Percentiles rank a stretch among this genome's conserved stretches.
Conservation (phyloP, 2,329 filamentous ascomycete genomes). For the Aspergillus sp. region DNA sequence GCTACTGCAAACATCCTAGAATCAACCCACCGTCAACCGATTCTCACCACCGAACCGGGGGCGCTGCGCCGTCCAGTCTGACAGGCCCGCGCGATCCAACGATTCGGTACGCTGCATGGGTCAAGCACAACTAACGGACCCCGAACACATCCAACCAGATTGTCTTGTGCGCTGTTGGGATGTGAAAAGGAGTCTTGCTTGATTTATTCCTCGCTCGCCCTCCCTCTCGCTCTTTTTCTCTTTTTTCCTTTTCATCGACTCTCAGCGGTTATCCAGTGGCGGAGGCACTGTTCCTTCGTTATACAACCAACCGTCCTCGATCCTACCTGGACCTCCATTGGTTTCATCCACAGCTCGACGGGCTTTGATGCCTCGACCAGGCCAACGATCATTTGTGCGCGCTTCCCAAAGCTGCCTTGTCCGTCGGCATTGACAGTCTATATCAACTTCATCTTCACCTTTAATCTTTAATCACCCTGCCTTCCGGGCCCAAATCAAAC, state of each 20-base stretch:
- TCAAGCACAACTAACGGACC: conserved; percentile 19
- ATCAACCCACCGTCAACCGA: no score
- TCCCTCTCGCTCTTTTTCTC: conserved; percentile 3
- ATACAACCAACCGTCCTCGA: background rate
- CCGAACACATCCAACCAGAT: conserved; percentile 17
- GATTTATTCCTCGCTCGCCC: conserved; percentile 1
- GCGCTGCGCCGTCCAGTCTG: conserved; percentile 17
- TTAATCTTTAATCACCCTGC: no score
- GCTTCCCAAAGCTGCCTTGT: background rate
- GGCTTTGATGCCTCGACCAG: background rate
- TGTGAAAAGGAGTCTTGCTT: conserved; percentile 8
- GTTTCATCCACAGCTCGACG: background rate
- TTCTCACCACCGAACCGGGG: conserved; percentile 12
- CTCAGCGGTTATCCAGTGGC: background rate
- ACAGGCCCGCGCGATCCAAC: conserved; percentile 19
- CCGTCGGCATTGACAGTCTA: background rate
- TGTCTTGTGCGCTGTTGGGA: conserved; percentile 19
- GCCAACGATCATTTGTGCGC: background rate
- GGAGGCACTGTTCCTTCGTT: background rate
- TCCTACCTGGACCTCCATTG: background rate
- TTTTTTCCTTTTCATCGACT: background rate
- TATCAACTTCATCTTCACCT: background rate
- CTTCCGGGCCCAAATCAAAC: background rate
- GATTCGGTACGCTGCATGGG: conserved; percentile 24
- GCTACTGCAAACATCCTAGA: no score